Base-by-base conservation (phyloP, 2,329 filamentous ascomycete species). In the Fusarium vanettenii region DNA sequence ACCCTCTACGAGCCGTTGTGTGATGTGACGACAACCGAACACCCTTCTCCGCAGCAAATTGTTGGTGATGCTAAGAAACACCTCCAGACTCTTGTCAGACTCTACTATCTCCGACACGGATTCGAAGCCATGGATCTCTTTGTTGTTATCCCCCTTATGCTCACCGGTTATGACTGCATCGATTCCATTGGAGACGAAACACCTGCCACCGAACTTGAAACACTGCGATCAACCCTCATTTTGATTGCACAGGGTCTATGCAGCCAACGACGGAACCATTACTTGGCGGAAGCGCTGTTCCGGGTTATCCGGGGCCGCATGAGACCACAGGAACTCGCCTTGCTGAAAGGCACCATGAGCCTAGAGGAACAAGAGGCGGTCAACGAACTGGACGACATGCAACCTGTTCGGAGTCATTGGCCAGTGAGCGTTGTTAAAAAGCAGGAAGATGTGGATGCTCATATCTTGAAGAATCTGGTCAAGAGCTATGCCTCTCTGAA, bases 241-340 rank as follows among this genome's bases (percentile, higher is more conserved):
- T 71, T 84, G 2, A 72, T 80, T 11, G 80, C 79, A 1, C 80
- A 82, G 37, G 83, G 83, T 0, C 64, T 84, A 0, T 79, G 80
- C 59, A 66, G 70, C 35, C 83, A 84, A 56, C 80, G 81, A 1
- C 79, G 66, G 10, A 83, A 81, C 35, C 79, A 84, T 55, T 81
- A 83, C 62, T 61, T 84, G 7, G 80, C 79, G 0, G 74, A 81
- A 41, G 79, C 79, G 1, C 70, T 84, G 0, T 84, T 81, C 63
- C 76, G 76, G 0, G 80, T 84, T 1, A 73, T 84, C 16, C 74
- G 79, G 4, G 82, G 81, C 1, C 78, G 76, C 7, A 84, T 84
- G 83, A 73, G 80, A 0, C 69, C 71, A 0, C 64, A 77, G n/a
- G 81, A 82, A n/a, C 48, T 76, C 2, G 20, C 59, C 0, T 60